Evolutionary conservation across 306 rosid species (phyloP), one percentile per base, ranked within the genome.

Genomic region (Hylodesmum podocarpum): DNA sequence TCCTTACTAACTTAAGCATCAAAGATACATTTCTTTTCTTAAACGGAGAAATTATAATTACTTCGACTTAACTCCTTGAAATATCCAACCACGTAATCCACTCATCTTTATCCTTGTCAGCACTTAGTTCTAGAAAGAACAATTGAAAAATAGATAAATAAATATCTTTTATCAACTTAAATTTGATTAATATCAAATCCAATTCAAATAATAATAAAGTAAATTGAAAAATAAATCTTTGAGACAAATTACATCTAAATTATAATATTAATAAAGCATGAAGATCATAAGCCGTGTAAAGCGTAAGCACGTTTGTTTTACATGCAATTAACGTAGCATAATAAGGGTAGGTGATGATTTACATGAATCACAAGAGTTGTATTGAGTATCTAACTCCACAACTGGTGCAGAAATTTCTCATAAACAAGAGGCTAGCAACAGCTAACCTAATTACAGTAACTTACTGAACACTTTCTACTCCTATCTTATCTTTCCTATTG

Each of bases 401-500:
- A n/a, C 40, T 77, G 15, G 61, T 51, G 78, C 82, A 44, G 71
- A 82, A 64, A 55, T 57, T 75, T 55, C 47, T 55, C 41, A 83
- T 70, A 54, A 63, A 83, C 71, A 72, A 59, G 69, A 6, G 84
- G 83, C 80, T 78, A 82, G 87, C 91, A 78, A 57, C 82, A 79
- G 78, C 89, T 78, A 80, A 41, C 87, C 80, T 82, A 65, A 81
- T 77, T 78, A 76, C 83, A 79, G 73, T 29, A 58, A 58, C 81
- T 58, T 54, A 80, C 76, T 43, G 49, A 74, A 68, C 34, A 44
- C 77, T 63, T 70, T 29, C 80, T 70, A 73, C 73, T 22, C 69
- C 83, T 66, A 84, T 73, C 75, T 28, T 71, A 46, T 57, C 43
- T 69, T 72, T 72, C 58, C 79, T 80, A 76, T 72, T 51, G 75